These are phyloP conservation scores for Candida ortonii DNA, from an alignment of 805 yeast species.

Conservation along the genomic window DNA sequence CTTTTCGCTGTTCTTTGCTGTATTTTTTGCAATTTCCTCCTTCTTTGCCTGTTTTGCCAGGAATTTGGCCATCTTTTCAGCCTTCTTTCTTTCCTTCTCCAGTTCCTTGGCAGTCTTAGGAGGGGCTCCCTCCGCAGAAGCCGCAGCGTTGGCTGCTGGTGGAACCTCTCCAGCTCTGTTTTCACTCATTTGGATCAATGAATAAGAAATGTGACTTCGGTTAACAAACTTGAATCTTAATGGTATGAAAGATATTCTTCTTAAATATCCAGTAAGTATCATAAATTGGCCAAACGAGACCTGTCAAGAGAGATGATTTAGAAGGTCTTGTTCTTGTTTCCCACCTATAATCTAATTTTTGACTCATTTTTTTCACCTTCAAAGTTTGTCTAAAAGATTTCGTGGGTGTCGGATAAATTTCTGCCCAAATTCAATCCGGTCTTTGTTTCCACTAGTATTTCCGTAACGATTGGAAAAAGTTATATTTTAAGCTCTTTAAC, in stretches of 20 bases:
- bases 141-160: slow-evolving; percentile 38
- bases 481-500: no score
- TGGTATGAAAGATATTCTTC: slow-evolving; percentile 14
- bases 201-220: slow-evolving; percentile 13
- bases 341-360: no score
- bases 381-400: no score
- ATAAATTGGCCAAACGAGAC: slow-evolving; percentile 17
- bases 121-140: slow-evolving; percentile 40
- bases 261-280: slow-evolving; percentile 22
- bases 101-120: slow-evolving; percentile 67
- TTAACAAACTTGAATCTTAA: slow-evolving; percentile 7
- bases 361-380: no score
- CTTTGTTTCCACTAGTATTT: no score
- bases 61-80: slow-evolving; percentile 58
- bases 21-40: slow-evolving; percentile 51
- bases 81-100: slow-evolving; percentile 61
- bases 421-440: no score
- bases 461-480: no score
- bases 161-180: slow-evolving; percentile 18
- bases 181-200: slow-evolving; percentile 26
- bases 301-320: slow-evolving; percentile 1
- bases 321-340: no score
- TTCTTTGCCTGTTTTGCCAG: slow-evolving; percentile 79
- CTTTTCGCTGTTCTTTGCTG: slow-evolving; percentile 40
- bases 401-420: no score